Evolutionary conservation across 2,329 filamentous ascomycete genomes (phyloP).

Genomic region (Hypocrella siamensis): DNA sequence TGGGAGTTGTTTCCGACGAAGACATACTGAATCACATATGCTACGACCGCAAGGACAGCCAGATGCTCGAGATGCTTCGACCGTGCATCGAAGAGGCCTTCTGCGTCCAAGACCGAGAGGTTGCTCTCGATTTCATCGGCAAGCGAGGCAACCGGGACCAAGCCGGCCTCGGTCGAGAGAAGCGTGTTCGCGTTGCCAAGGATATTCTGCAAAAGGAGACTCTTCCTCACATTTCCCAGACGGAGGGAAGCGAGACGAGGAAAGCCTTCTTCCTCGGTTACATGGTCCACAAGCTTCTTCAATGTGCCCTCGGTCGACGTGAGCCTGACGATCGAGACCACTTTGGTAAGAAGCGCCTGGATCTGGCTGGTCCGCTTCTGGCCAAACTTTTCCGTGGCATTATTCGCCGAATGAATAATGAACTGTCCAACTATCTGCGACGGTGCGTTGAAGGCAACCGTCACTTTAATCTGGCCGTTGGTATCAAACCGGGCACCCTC

Average conservation of each 20-base stretch:
- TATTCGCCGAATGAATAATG: slow-evolving; percentile 78
- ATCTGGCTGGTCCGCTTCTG: slow-evolving; percentile 83
- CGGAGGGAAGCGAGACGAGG: slow-evolving; percentile 81
- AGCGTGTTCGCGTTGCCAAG: slow-evolving; percentile 80
- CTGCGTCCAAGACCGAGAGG: slow-evolving; percentile 87
- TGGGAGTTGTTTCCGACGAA: slow-evolving; percentile 92
- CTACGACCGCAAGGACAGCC: slow-evolving; percentile 85
- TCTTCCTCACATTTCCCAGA: slow-evolving; percentile 89
- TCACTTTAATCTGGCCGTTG: slow-evolving; percentile 81
- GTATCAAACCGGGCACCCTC: slow-evolving; percentile 79
- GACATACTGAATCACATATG: slow-evolving; percentile 97
- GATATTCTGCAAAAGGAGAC: slow-evolving; percentile 97
- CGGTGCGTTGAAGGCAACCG: slow-evolving; percentile 78
- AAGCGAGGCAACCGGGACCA: slow-evolving; percentile 59
- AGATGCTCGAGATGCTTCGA: slow-evolving; percentile 95
- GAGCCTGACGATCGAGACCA: slow-evolving; percentile 97
- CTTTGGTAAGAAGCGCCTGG: slow-evolving; percentile 95
- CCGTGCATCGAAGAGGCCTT: slow-evolving; percentile 96
- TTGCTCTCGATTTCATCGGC: slow-evolving; percentile 88
- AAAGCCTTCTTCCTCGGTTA: slow-evolving; percentile 98
- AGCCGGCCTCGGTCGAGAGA: slow-evolving; percentile 57
- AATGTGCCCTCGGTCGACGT: slow-evolving; percentile 80
- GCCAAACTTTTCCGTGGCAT: slow-evolving; percentile 93
- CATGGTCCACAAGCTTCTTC: slow-evolving; percentile 92
- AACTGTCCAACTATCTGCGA: slow-evolving; percentile 82